Base-by-base conservation (phyloP, 1,284 basidiomycete species). In the Farysia itapuensis region DNA sequence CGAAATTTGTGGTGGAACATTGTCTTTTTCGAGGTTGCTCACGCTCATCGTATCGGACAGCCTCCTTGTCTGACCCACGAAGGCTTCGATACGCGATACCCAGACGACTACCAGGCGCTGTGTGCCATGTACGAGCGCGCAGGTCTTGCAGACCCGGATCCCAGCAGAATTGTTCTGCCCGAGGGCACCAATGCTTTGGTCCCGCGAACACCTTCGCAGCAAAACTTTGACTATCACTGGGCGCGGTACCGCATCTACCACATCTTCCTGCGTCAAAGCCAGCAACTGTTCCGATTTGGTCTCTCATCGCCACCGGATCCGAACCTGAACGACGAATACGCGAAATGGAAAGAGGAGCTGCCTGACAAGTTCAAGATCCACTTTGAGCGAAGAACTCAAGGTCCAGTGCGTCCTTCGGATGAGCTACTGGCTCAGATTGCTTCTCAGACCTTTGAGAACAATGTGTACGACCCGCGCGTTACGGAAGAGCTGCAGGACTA, bases 1-100 rank as follows among this genome's bases (percentile, higher is more conserved):
- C 40, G 64, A 15, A 67, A 64, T 16, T 42, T 69, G 5, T 71
- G 67, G 60, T 69, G 57, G 53, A 56, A 56, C 42, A 53, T 64
- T 22, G 61, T 64, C 30, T 67, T 58, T 15, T 59, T 43, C 39
- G 56, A 59, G 28, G 53, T 59, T 7, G 51, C 52, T 7, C 52
- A 60, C 39, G 49, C 66, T 15, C 47, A 56, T 20, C 67, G 67
- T 34, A 43, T 70, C 39, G 58, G 58, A 2, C 58, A 64, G 39
- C 68, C 68, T 7, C 54, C 66, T 1, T 57, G 41, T 15, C 43
- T 71, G 6, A 54, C 47, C 3, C 53, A 60, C 32, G 57, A 58
- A 15, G 43, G 64, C 37, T 67, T 67, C 35, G 68, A 71, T 41
- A 59, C 67, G 32, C 44, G 52, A 39, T 57, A 70, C 35, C 68